phyloP scores from a whole-genome alignment of 495 filamentous ascomycete species.

The Penicillium argentinense region DNA sequence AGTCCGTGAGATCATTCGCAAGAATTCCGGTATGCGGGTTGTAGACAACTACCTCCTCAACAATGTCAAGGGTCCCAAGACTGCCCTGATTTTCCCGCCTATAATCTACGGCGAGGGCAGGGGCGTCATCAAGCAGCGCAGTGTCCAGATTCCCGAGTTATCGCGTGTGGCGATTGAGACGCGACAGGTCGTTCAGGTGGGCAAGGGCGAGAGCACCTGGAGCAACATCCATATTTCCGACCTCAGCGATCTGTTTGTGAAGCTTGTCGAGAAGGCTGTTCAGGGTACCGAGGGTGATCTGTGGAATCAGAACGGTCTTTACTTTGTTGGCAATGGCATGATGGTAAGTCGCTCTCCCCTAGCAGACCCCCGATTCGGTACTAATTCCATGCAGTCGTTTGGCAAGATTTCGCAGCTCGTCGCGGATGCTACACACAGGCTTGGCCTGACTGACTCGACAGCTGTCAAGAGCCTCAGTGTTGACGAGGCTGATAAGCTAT shows the following conservation, averaged over 20 bases:
- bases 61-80: slow-evolving; percentile 42
- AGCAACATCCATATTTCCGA: slow-evolving; percentile 68
- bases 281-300: slow-evolving; percentile 62
- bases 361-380: background rate
- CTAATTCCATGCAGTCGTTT: slow-evolving; percentile 42
- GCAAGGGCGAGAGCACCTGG: slow-evolving; percentile 60
- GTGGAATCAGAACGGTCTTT: slow-evolving; percentile 72
- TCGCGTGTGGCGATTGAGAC: slow-evolving; percentile 50
- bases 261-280: slow-evolving; percentile 52
- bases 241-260: slow-evolving; percentile 59
- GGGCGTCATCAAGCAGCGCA: slow-evolving; percentile 61
- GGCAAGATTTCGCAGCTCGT: slow-evolving; percentile 55
- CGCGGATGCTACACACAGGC: slow-evolving; percentile 53
- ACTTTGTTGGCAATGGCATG: slow-evolving; percentile 60
- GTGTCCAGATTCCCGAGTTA: slow-evolving; percentile 60
- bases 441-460: slow-evolving; percentile 55
- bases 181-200: slow-evolving; percentile 57
- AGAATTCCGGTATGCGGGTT: slow-evolving; percentile 44
- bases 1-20: slow-evolving; percentile 41
- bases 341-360: slow-evolving; percentile 33
- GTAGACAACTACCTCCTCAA: slow-evolving; percentile 53
- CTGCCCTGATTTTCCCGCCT: slow-evolving; percentile 68
- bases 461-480: slow-evolving; percentile 34
- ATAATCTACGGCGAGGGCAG: slow-evolving; percentile 71
- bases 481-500: slow-evolving; percentile 25